Percentiles rank a stretch among this genome's conserved stretches.
These are phyloP conservation scores for Lavandula angustifolia DNA, from an alignment of 257 asterid genomes.

Conservation along the genomic window DNA sequence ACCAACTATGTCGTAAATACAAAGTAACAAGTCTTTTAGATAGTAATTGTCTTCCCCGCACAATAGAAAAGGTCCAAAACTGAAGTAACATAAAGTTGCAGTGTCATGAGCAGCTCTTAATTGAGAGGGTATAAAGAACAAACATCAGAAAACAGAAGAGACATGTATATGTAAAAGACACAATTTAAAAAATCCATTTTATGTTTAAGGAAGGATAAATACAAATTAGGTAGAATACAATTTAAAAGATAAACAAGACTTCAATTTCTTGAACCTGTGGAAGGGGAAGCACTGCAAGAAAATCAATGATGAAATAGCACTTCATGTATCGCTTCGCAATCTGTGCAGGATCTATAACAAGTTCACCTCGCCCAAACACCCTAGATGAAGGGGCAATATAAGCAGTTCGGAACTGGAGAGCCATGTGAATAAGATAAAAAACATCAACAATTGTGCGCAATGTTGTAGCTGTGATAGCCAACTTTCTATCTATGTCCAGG, in stretches of 20 bases:
- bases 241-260: constrained; percentile 6
- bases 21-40: too few species aligned
- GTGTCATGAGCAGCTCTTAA: neutral
- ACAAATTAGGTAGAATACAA: constrained; percentile 8
- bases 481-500: constrained; percentile 81
- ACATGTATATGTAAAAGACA: neutral
- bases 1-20: too few species aligned
- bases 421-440: constrained; percentile 92
- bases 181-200: neutral
- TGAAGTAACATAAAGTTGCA: neutral
- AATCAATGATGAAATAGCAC: constrained; percentile 79
- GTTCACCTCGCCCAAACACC: constrained; percentile 99
- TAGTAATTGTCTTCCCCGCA: too few species aligned
- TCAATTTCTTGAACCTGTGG: constrained; percentile 73
- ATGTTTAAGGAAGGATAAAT: constrained; percentile 8
- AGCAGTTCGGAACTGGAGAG: constrained; percentile 94
- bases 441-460: constrained; percentile 85
- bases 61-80: neutral
- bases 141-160: neutral
- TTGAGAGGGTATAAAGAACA: neutral
- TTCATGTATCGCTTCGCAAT: constrained; percentile 94
- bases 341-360: constrained; percentile 87
- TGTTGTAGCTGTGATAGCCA: constrained; percentile 85
- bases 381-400: constrained; percentile 98
- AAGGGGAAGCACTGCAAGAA: constrained; percentile 88